phyloP scores from a whole-genome alignment of 2,329 filamentous ascomycete genomes.

The Bisporella sp. region DNA sequence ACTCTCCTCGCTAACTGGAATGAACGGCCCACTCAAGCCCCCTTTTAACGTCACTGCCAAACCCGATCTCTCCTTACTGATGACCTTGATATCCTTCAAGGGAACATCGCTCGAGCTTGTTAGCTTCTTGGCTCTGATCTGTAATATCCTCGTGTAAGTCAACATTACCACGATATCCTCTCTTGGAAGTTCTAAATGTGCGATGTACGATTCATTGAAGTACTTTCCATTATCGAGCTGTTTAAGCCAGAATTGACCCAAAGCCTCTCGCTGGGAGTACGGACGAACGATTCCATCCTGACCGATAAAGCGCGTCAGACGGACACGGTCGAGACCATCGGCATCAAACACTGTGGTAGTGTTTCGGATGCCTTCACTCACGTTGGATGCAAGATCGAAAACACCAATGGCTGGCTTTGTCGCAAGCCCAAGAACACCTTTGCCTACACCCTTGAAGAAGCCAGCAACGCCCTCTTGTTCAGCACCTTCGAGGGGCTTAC shows the following conservation, averaged over 20 bases:
- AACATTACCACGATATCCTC: slow-evolving; percentile 89
- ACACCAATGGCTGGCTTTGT: slow-evolving; percentile 97
- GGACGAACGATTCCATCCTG: slow-evolving; percentile 89
- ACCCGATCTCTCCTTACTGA: slow-evolving; percentile 92
- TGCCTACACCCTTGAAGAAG: slow-evolving; percentile 96
- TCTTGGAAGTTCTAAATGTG: slow-evolving; percentile 83
- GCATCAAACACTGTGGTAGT: slow-evolving; percentile 98
- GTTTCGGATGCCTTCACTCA: slow-evolving; percentile 95
- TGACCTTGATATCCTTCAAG: slow-evolving; percentile 92
- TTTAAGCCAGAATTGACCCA: slow-evolving; percentile 98
- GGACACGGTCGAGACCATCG: slow-evolving; percentile 87
- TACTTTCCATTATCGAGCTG: slow-evolving; percentile 95
- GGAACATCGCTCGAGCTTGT: slow-evolving; percentile 94
- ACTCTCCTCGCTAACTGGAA: slow-evolving; percentile 87
- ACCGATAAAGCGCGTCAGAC: slow-evolving; percentile 87
- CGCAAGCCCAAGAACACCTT: slow-evolving; percentile 86
- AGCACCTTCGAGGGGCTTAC: slow-evolving; percentile 90
- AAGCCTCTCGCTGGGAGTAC: slow-evolving; percentile 88
- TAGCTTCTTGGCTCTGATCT: slow-evolving; percentile 80
- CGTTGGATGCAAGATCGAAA: slow-evolving; percentile 92
- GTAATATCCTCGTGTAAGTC: slow-evolving; percentile 79
- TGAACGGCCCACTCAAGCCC: slow-evolving; percentile 88
- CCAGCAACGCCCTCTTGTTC: slow-evolving; percentile 91
- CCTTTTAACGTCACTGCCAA: slow-evolving; percentile 84
- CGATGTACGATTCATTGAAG: slow-evolving; percentile 97